Evolutionary conservation across 2,329 filamentous ascomycete genomes (phyloP).

Genomic region (Exophiala viscosa): DNA sequence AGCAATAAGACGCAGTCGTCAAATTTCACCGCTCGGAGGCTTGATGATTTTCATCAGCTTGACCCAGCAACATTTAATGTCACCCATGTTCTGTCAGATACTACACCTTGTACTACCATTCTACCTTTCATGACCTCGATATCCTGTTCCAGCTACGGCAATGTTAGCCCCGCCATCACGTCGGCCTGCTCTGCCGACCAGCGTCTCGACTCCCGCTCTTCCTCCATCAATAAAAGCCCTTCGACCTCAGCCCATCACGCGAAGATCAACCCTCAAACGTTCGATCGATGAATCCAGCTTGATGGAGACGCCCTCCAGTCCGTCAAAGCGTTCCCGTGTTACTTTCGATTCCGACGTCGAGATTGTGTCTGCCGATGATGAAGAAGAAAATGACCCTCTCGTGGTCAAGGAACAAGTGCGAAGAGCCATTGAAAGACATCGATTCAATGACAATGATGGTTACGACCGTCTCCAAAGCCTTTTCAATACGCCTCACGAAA

Average conservation of each 20-base stretch:
- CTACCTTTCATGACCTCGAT: conserved; percentile 7
- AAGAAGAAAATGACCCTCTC: conserved; percentile 26
- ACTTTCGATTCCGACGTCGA: conserved; percentile 41
- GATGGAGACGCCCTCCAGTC: conserved; percentile 30
- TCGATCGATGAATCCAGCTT: conserved; percentile 27
- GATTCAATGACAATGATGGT: conserved; percentile 50
- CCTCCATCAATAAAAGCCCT: conserved; percentile 8
- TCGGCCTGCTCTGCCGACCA: conserved; percentile 22
- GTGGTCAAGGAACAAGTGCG: conserved; percentile 61
- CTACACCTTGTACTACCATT: not conserved
- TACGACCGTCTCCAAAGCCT: conserved; percentile 56
- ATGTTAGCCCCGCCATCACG: conserved; percentile 24
- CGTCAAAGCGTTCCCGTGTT: conserved; percentile 42
- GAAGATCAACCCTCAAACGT: conserved; percentile 25
- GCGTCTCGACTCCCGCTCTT: conserved; percentile 14
- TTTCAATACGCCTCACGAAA: conserved; percentile 47
- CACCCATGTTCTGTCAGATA: not conserved
- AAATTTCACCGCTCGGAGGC: not conserved
- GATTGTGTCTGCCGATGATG: conserved; percentile 31
- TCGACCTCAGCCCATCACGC: conserved; percentile 14
- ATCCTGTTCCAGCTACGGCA: conserved; percentile 8
- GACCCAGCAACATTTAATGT: not conserved
- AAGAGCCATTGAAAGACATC: conserved; percentile 53
- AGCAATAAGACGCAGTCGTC: not conserved
- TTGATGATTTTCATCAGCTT: conserved; percentile 1